Conservation (phyloP, 257 asterid species). For the Solanum paucissectum region DNA sequence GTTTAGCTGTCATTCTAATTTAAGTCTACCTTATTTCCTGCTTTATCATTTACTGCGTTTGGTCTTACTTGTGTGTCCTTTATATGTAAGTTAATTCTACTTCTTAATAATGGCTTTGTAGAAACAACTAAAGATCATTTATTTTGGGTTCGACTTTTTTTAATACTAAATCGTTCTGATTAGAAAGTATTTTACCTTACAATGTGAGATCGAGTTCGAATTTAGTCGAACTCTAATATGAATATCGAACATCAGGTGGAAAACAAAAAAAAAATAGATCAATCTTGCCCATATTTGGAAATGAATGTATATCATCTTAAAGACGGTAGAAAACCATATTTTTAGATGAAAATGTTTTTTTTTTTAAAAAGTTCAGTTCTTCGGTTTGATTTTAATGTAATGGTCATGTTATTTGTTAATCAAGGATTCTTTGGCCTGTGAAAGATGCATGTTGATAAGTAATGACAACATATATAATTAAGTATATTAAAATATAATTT, state of each 20-base stretch:
- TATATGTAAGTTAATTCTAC: not conserved
- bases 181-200: too few species aligned
- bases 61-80: not conserved
- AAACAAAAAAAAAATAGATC: rapidly evolving
- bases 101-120: not conserved
- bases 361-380: too few species aligned
- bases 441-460: not conserved
- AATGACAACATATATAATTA: not conserved
- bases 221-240: rapidly evolving
- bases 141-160: rapidly evolving
- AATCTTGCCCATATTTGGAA: not conserved
- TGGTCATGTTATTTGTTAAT: too few species aligned
- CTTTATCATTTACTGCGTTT: not conserved
- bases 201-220: too few species aligned
- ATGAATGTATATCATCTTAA: not conserved
- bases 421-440: too few species aligned
- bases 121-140: not conserved
- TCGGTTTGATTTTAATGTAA: not conserved
- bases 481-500: not conserved
- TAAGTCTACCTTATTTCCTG: not conserved
- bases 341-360: not conserved
- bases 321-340: not conserved
- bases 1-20: constrained; percentile 5
- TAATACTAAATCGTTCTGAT: rapidly evolving
- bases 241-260: too few species aligned